These are phyloP conservation scores for peach (Prunus persica) DNA, from an alignment of 306 rosid species.

Conservation along the genomic window Prunus_persica_NCBIv2 NC_034015.1:3152501-3153000, in stretches of 20 bases:
- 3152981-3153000: background rate
- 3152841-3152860: background rate
- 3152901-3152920: slow-evolving; percentile 89
- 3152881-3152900: background rate
- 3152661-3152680: slow-evolving; percentile 99
- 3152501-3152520: background rate
- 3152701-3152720: slow-evolving; percentile 85
- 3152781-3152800: slow-evolving; percentile 91
- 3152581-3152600: background rate
- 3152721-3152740: slow-evolving; percentile 98
- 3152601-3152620: background rate
- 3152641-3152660: slow-evolving; percentile 2
- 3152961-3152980: slow-evolving; percentile 10
- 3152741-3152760: slow-evolving; percentile 98
- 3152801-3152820: slow-evolving; percentile 67
- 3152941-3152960: slow-evolving; percentile 80
- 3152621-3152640: background rate
- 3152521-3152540: background rate
- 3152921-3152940: slow-evolving; percentile 81
- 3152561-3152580: background rate
- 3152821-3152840: background rate
- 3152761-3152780: slow-evolving; percentile 99
- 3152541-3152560: background rate
- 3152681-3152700: slow-evolving; percentile 92
- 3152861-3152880: background rate